Evolutionary conservation across 257 asterid genomes (phyloP).

Genomic region (Solanum sitiens): DNA sequence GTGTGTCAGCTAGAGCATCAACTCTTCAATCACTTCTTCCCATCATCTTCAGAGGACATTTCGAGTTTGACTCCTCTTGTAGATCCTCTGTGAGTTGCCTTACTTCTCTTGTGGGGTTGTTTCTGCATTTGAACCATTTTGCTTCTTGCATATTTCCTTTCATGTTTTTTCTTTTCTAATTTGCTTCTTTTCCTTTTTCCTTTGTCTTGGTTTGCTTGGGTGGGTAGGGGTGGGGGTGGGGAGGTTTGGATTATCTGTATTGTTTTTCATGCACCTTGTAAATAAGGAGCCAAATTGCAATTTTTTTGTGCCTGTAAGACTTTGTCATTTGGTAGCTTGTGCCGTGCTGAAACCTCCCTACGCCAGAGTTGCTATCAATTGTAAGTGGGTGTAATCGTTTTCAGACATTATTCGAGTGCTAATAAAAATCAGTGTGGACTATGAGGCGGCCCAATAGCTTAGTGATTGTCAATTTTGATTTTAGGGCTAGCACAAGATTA

Average conservation of each 20-base stretch:
- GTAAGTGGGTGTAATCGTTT: not conserved
- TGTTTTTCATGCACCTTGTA: not conserved
- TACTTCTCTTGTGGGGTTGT: constrained; percentile 3
- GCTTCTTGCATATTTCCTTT: not conserved
- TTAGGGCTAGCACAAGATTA: not conserved
- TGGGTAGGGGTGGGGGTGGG: not conserved
- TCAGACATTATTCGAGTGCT: not conserved
- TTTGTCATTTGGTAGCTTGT: not conserved
- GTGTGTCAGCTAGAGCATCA: constrained; percentile 95
- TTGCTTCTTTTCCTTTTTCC: not conserved
- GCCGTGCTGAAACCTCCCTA: not conserved
- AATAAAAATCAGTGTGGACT: not conserved
- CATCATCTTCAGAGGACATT: constrained; percentile 88
- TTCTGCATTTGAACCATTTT: not conserved
- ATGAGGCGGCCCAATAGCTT: not conserved
- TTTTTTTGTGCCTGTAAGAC: not conserved
- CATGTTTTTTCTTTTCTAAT: not conserved
- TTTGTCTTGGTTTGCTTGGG: not conserved
- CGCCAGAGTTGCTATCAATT: not conserved
- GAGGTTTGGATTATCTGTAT: not conserved
- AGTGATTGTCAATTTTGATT: not conserved
- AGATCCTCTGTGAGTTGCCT: constrained; percentile 77
- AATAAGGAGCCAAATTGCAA: not conserved
- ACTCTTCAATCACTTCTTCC: constrained; percentile 92
- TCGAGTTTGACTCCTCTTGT: constrained; percentile 85